A percentile compares a stretch with the other conserved stretches of the same genome.
Conservation (phyloP, 228 moss, liverwort and hornwort genomes). For the Sphagnum magellanicum region DNA sequence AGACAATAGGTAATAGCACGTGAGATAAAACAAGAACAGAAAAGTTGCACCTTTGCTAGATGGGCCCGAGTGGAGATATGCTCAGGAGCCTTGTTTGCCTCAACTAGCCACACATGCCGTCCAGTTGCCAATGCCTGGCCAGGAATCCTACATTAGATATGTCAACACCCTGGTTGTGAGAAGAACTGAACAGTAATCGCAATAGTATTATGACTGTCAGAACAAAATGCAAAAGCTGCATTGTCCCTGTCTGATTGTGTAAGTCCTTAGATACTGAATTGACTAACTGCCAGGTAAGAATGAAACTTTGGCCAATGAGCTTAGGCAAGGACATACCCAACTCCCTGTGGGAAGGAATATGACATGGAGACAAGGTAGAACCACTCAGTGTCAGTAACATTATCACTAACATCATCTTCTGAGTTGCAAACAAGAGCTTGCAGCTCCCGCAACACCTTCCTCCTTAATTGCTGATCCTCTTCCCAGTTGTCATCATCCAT, state of each 20-base stretch:
- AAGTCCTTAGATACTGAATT: no score
- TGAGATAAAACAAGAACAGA: background rate
- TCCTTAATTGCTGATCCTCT: conserved; percentile 56
- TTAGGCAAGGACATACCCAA: conserved; percentile 35
- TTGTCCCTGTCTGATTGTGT: no score
- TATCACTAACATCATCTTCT: conserved; percentile 54
- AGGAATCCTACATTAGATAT: conserved; percentile 37
- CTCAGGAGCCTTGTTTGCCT: conserved; percentile 57
- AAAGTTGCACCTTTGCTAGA: conserved; percentile 62
- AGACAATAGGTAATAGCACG: no score
- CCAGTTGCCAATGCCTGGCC: conserved; percentile 66
- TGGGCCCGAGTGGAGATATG: conserved; percentile 56
- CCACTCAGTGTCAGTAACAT: conserved; percentile 86
- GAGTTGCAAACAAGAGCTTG: conserved; percentile 57
- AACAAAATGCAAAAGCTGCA: no score
- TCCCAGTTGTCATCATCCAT: conserved; percentile 28
- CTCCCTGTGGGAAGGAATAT: conserved; percentile 59
- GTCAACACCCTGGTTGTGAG: no score
- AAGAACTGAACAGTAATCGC: no score
- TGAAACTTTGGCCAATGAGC: no score
- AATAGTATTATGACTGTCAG: no score
- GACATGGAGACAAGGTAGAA: conserved; percentile 89
- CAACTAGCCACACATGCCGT: conserved; percentile 57
- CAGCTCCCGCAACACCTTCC: conserved; percentile 66
- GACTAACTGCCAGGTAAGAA: no score